Evolutionary conservation across 1,139 yeast species (phyloP).

Genomic region (Pichia sp.): DNA sequence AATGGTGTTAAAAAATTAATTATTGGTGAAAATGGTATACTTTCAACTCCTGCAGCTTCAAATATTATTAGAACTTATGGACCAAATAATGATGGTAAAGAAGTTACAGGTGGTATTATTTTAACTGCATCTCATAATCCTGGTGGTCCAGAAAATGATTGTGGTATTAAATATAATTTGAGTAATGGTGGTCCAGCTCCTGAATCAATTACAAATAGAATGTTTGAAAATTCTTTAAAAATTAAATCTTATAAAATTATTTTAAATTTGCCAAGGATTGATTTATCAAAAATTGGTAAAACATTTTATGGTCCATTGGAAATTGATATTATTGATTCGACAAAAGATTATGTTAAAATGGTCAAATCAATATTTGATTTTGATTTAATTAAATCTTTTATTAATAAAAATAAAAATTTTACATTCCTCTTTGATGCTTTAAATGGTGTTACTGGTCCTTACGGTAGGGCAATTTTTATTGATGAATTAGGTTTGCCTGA

Average conservation of each 20-base stretch:
- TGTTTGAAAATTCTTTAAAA: constrained; percentile 61
- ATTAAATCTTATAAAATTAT: constrained; percentile 57
- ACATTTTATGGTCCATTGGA: constrained; percentile 44
- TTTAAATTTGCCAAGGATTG: constrained; percentile 50
- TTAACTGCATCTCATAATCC: constrained; percentile 97
- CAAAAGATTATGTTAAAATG: constrained; percentile 69
- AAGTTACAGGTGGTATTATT: constrained; percentile 91
- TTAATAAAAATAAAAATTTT: constrained; percentile 51
- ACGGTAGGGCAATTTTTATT: constrained; percentile 77
- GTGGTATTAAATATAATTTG: constrained; percentile 94
- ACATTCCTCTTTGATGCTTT: constrained; percentile 80
- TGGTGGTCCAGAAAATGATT: constrained; percentile 92
- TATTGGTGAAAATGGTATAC: constrained; percentile 80
- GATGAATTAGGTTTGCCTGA: constrained; percentile 77
- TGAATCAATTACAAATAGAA: constrained; percentile 83
- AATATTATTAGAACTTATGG: constrained; percentile 70
- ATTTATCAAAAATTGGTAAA: constrained; percentile 53
- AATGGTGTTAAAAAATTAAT: constrained; percentile 83
- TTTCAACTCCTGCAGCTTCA: constrained; percentile 95
- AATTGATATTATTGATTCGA: constrained; percentile 79
- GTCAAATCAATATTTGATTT: constrained; percentile 87
- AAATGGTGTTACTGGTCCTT: constrained; percentile 97
- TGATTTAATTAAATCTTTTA: constrained; percentile 66
- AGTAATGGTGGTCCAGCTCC: constrained; percentile 99
- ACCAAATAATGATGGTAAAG: constrained; percentile 19